phyloP scores from a whole-genome alignment of 257 asterid genomes.

The Lycium ferocissimum region DNA sequence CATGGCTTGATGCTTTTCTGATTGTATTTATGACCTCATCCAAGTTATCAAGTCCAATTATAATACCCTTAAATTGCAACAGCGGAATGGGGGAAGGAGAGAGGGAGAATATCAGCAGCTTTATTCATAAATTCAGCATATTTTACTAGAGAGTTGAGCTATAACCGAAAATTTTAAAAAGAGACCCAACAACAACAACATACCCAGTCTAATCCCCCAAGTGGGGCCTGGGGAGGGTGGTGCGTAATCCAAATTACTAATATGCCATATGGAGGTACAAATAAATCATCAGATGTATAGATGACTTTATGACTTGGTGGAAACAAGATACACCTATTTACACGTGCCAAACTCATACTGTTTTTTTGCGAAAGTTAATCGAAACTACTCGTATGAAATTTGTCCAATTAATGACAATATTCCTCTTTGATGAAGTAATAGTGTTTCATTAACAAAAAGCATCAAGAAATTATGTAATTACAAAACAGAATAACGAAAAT shows the following conservation, averaged over 20 bases:
- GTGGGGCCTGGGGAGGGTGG: too few species aligned
- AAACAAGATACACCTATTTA: neutral
- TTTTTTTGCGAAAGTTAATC: neutral
- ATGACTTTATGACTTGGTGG: conserved; percentile 7
- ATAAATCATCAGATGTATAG: conserved; percentile 19
- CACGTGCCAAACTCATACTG: neutral
- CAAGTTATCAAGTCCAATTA: conserved; percentile 85
- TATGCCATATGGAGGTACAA: conserved; percentile 26
- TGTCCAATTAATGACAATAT: neutral
- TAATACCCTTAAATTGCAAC: conserved; percentile 67
- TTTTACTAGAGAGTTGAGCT: neutral
- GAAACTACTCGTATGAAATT: neutral
- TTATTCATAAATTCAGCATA: conserved; percentile 20
- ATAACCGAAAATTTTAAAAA: conserved; percentile 17
- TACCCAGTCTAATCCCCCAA: too few species aligned
- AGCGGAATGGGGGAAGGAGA: neutral
- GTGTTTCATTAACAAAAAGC: too few species aligned
- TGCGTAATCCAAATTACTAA: neutral
- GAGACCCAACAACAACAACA: neutral
- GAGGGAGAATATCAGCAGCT: neutral
- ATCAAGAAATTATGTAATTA: too few species aligned
- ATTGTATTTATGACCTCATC: conserved; percentile 73
- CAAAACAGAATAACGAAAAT: too few species aligned
- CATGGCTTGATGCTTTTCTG: conserved; percentile 78
- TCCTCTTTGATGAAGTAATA: too few species aligned